phyloP scores from a whole-genome alignment of 75 land plant species.

The Selaginella tamariscina region DNA sequence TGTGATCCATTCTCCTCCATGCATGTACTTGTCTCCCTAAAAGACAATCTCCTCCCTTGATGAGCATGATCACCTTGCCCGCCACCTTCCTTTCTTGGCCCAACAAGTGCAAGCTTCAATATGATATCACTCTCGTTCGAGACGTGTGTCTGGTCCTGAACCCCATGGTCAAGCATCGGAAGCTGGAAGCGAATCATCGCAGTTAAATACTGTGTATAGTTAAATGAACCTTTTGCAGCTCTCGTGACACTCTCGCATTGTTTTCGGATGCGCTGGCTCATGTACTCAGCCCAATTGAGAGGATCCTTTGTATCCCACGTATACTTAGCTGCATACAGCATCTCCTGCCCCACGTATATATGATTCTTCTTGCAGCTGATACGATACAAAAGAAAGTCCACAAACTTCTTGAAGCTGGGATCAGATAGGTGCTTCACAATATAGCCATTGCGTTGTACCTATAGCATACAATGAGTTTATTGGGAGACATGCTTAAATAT shows the following conservation, averaged over 20 bases:
- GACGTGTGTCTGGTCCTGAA: no score
- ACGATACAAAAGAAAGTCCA: neutral
- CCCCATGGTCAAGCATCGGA: no score
- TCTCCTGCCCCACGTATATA: neutral
- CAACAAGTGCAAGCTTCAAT: no score
- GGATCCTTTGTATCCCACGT: neutral
- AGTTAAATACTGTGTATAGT: slow-evolving; percentile 10
- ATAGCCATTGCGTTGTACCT: slow-evolving; percentile 7
- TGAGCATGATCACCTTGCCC: no score
- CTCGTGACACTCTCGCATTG: slow-evolving; percentile 5
- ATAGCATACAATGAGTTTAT: no score
- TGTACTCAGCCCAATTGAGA: slow-evolving; percentile 1
- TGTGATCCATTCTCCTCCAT: no score
- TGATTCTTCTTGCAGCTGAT: slow-evolving; percentile 2
- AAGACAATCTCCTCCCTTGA: no score
- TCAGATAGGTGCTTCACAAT: neutral
- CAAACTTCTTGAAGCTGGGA: slow-evolving; percentile 5
- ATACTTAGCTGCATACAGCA: slow-evolving; percentile 6
- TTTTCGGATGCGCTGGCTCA: slow-evolving; percentile 4
- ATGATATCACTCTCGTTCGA: no score
- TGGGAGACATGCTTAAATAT: no score
- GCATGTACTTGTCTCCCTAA: no score
- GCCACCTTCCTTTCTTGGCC: no score
- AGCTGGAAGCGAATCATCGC: slow-evolving; percentile 1
- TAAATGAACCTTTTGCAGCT: neutral